Base-by-base conservation (phyloP, 176 grass and related monocot genomes). In the Juncus inflexus region DNA sequence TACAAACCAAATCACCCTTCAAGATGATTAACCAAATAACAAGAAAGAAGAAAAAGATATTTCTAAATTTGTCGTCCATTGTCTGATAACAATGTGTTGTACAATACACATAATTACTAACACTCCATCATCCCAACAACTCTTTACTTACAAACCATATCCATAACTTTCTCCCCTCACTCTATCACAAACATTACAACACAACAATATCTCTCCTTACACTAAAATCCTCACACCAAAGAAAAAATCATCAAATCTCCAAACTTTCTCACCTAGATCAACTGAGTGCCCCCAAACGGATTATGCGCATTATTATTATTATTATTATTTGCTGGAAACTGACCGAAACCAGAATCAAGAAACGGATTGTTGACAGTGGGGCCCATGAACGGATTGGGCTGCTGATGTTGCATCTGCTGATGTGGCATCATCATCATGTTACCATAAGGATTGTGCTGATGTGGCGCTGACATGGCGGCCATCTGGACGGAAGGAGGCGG, bases 401-500 rank as follows among this genome's bases (percentile, higher is more conserved):
- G 94, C 74, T 97, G 90, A 3, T 70, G 47, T 62, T 81, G 78
- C 19, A 28, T 28, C 11, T 89, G 94, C 74, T 97, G 90, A 3
- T 70, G 47, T 62, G 81, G 78, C 15, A 79, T 76, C 69, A 78
- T 76, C 19, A 80, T 58, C 12, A 70, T 57, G 13, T 66, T 60
- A 54, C 61, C 74, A 9, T 72, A 63, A 15, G 87, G 77, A 47
- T 87, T 83, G 64, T 86, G 85, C 42, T 74, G 87, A 69, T 91
- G 87, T 57, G 87, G 88, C 66, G 87, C 82, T 59, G 82, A 75
- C 83, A 99, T 86, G 52, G 85, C 62, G 41, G 85, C 83, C 88
- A 89, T 99, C 79, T 99, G 94, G 82, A 99, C 95, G 3, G 86
- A 84, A 9, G 89, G 85, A 0, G 83, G 86, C 3, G 85, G 70